Conservation (phyloP, 2,329 filamentous ascomycete species). For the Trichoderma sp. region DNA sequence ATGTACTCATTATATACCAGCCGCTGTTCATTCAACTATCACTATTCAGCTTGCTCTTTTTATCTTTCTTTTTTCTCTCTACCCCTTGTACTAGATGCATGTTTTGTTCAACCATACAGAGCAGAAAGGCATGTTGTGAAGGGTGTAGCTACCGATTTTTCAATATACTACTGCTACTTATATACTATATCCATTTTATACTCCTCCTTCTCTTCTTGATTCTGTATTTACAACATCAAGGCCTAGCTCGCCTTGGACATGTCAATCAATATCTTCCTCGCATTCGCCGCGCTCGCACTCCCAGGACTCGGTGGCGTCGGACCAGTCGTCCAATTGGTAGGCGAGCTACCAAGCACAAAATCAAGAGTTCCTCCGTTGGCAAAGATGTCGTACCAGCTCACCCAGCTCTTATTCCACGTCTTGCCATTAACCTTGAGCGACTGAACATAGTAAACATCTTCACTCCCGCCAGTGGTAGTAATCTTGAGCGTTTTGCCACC, state of each 20-base stretch:
- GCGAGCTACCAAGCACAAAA: constrained; percentile 57
- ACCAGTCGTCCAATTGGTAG: constrained; percentile 57
- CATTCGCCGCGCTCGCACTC: constrained; percentile 23
- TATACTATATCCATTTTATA: neutral
- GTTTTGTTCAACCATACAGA: neutral
- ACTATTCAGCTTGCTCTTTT: neutral
- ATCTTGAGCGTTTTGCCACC: constrained; percentile 53
- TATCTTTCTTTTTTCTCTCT: too few relatives aligned
- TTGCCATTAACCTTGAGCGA: constrained; percentile 62
- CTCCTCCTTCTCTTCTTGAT: neutral
- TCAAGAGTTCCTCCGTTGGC: constrained; percentile 60
- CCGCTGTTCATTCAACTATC: neutral
- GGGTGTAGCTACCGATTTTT: neutral
- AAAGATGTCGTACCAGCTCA: constrained; percentile 66
- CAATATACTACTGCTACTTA: neutral
- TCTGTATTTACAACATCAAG: neutral
- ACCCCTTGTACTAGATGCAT: neutral
- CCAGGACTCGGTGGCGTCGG: constrained; percentile 60
- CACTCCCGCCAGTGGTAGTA: constrained; percentile 48
- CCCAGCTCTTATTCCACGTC: constrained; percentile 61
- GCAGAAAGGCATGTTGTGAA: neutral
- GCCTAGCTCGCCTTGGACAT: neutral
- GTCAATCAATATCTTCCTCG: constrained; percentile 19
- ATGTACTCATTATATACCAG: constrained; percentile 4
- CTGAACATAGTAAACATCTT: constrained; percentile 60